Conservation (phyloP, 2,329 filamentous ascomycete genomes). For the Microsporum audouinii region DNA sequence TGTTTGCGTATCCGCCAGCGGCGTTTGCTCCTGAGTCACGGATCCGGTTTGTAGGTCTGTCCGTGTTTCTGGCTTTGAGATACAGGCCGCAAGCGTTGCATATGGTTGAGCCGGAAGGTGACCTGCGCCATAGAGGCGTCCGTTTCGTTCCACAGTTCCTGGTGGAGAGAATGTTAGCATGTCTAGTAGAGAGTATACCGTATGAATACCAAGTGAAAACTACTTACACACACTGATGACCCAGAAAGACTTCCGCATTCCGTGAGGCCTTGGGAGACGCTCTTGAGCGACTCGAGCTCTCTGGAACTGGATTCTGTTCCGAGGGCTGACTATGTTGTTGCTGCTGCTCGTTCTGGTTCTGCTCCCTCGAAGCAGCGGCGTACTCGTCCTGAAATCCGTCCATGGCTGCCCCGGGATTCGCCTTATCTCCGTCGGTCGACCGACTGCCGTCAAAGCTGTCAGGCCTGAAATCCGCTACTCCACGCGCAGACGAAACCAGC, state of each 20-base stretch:
- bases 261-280: constrained; percentile 25
- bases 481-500: constrained; percentile 37
- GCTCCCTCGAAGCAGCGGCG: neutral
- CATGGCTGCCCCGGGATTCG: constrained; percentile 14
- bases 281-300: constrained; percentile 15
- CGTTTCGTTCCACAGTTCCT: constrained; percentile 93
- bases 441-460: constrained; percentile 14
- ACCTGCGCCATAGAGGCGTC: constrained; percentile 89
- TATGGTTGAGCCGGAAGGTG: constrained; percentile 84
- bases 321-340: constrained; percentile 14
- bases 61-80: constrained; percentile 81
- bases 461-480: constrained; percentile 27
- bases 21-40: constrained; percentile 45
- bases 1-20: constrained; percentile 15
- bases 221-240: constrained; percentile 33
- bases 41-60: constrained; percentile 81
- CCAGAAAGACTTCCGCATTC: constrained; percentile 30
- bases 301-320: constrained; percentile 10
- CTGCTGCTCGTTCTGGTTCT: neutral
- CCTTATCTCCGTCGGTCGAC: constrained; percentile 13
- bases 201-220: neutral
- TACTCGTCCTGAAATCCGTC: constrained; percentile 1
- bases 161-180: constrained; percentile 8
- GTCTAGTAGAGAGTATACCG: neutral
- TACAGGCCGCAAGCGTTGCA: constrained; percentile 97